phyloP scores from a whole-genome alignment of 2,329 filamentous ascomycete genomes.

The Diaporthe capsici region DNA sequence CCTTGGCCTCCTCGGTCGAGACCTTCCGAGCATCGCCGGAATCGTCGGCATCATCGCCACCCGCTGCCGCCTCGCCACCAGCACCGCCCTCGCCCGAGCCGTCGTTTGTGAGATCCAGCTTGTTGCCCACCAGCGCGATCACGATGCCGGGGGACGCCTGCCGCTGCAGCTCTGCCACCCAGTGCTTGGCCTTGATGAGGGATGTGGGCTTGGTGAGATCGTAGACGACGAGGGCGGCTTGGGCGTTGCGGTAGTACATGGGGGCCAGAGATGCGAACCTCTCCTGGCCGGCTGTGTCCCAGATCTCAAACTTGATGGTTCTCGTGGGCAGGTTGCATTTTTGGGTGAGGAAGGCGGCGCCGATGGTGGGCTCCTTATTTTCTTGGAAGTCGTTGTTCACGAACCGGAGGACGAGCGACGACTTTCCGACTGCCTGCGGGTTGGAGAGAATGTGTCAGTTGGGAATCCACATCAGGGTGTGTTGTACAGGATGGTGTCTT shows the following conservation, averaged over 20 bases:
- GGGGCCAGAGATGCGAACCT: slow-evolving; percentile 95
- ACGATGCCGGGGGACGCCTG: slow-evolving; percentile 97
- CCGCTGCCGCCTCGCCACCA: slow-evolving; percentile 55
- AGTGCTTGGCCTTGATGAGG: slow-evolving; percentile 97
- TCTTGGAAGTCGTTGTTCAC: slow-evolving; percentile 99
- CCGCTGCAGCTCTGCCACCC: slow-evolving; percentile 96
- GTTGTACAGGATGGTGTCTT: slow-evolving; percentile 81
- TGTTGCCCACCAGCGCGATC: slow-evolving; percentile 97
- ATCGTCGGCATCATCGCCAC: slow-evolving; percentile 71
- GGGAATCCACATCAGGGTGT: not conserved
- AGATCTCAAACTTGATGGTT: slow-evolving; percentile 95
- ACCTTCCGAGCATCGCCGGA: slow-evolving; percentile 87
- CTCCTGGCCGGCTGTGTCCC: slow-evolving; percentile 98
- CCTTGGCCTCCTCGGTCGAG: slow-evolving; percentile 89
- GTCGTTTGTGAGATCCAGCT: slow-evolving; percentile 87
- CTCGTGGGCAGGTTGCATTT: slow-evolving; percentile 96
- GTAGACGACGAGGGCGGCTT: slow-evolving; percentile 97
- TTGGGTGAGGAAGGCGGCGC: slow-evolving; percentile 97
- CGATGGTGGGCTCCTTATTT: slow-evolving; percentile 99
- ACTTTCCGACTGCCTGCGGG: slow-evolving; percentile 66
- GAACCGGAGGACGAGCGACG: slow-evolving; percentile 96
- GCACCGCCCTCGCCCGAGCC: slow-evolving; percentile 60
- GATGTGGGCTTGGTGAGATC: slow-evolving; percentile 97
- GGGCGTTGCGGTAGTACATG: slow-evolving; percentile 99
- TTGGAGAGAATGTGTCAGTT: slow-evolving; percentile 24